Conservation (phyloP, 129 eudicot species). For the Flaveria bidentis region DNA sequence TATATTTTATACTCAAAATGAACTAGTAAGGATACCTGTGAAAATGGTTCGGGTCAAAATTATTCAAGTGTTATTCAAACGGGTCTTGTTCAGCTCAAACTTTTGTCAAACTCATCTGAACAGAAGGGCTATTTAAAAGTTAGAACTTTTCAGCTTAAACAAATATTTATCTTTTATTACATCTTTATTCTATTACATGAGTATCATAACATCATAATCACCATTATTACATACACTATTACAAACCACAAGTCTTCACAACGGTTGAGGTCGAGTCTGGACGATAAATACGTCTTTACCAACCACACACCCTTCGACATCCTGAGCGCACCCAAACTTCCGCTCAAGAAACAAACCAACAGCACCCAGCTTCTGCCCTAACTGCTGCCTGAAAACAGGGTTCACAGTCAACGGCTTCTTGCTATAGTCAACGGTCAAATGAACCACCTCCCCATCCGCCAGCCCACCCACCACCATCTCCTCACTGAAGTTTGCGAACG, state of each 20-base stretch:
- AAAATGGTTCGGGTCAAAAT: not conserved
- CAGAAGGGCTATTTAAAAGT: too few species aligned
- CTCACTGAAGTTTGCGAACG: constrained; percentile 91
- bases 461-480: constrained; percentile 74
- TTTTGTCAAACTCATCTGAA: too few species aligned
- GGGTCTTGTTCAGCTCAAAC: too few species aligned
- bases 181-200: constrained; percentile 6
- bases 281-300: constrained; percentile 76
- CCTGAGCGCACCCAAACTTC: constrained; percentile 81
- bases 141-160: too few species aligned
- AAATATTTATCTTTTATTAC: too few species aligned
- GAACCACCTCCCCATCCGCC: constrained; percentile 72
- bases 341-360: constrained; percentile 81
- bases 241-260: constrained; percentile 27
- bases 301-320: constrained; percentile 89
- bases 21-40: not conserved
- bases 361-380: constrained; percentile 78
- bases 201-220: constrained; percentile 15
- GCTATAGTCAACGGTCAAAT: constrained; percentile 76
- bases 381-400: constrained; percentile 65
- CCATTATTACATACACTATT: not conserved
- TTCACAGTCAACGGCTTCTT: constrained; percentile 80
- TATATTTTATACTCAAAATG: not conserved
- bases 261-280: constrained; percentile 91
- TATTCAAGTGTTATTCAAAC: too few species aligned